Evolutionary conservation across 1,284 basidiomycete species (phyloP).

Genomic region (Sporisorium sorghi): DNA sequence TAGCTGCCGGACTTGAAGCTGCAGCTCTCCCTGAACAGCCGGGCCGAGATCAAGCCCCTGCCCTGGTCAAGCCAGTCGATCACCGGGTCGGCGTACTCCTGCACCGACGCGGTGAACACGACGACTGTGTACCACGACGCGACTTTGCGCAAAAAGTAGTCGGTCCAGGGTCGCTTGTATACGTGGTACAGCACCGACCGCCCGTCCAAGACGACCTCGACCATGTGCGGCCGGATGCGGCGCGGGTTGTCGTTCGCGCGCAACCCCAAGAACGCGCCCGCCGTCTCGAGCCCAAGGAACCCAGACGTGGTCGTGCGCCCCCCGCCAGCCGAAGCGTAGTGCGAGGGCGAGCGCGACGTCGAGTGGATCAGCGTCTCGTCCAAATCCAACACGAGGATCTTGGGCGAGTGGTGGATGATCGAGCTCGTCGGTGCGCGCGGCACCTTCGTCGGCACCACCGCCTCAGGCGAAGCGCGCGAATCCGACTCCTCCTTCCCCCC

Average conservation of each 20-base stretch:
- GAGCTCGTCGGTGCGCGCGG: slow-evolving; percentile 41
- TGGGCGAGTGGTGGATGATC: slow-evolving; percentile 66
- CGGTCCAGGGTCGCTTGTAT: slow-evolving; percentile 96
- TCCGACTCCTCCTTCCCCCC: neutral
- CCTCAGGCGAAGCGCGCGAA: neutral
- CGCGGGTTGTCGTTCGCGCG: slow-evolving; percentile 51
- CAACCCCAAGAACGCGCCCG: slow-evolving; percentile 61
- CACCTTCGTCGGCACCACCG: slow-evolving; percentile 17
- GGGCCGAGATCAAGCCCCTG: slow-evolving; percentile 81
- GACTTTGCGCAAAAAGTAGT: slow-evolving; percentile 73
- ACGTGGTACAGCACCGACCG: slow-evolving; percentile 94
- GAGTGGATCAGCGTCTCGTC: slow-evolving; percentile 99
- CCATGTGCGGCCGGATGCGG: slow-evolving; percentile 82
- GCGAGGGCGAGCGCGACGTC: slow-evolving; percentile 79
- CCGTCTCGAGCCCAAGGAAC: slow-evolving; percentile 61
- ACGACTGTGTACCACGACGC: slow-evolving; percentile 98
- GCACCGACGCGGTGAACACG: slow-evolving; percentile 98
- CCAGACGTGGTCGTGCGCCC: slow-evolving; percentile 34
- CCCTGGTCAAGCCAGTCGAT: slow-evolving; percentile 99
- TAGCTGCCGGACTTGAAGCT: slow-evolving; percentile 92
- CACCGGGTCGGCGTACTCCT: slow-evolving; percentile 98
- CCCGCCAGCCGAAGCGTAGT: slow-evolving; percentile 20
- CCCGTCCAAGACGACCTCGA: slow-evolving; percentile 93
- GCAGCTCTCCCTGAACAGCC: slow-evolving; percentile 95
- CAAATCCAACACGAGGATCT: slow-evolving; percentile 78